Evolutionary conservation across 768 basidiomycete species (phyloP), one percentile per base, ranked within the genome.

Genomic region (Leucosporidium scottii): DNA sequence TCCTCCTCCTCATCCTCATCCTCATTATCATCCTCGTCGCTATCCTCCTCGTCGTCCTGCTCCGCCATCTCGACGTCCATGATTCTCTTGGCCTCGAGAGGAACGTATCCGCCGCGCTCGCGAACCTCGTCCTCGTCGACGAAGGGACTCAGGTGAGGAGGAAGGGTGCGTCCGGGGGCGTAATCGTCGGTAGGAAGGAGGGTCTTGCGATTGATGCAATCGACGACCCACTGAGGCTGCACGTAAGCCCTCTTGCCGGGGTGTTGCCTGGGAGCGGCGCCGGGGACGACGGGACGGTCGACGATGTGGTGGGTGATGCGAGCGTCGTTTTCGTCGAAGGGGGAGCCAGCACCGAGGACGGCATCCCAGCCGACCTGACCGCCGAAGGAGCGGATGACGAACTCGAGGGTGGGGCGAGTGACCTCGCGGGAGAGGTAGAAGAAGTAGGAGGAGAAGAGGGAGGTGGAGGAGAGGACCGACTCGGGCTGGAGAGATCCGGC

Each of bases 211-310:
- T 99, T 99, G 77, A 96, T 86, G 78, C 90, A 96, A 77, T 99
- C 96, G 47, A 91, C 90, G 39, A 96, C 84, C 96, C 96, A 98
- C 78, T 98, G 94, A 17, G 96, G 96, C 78, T 98, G 96, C 23
- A 98, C 84, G 78, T 89, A 91, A 76, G 90, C 91, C 75, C 92
- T 84, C 77, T 85, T 84, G 54, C 82, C 79, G 9, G 71, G 71
- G 70, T 69, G 78, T 64, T 62, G 62, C 30, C 30, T 31, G 27
- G 74, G 61, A n/a, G 75, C 73, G 3, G 73, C 69, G 27, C 64
- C 65, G 20, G 71, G 65, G 17, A 77, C 75, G 44, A 85, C 70
- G 2, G 96, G 94, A 54, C 96, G 84, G 77, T 99, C 96, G 74
- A 96, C 87, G 74, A 99, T 86, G 69, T 98, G 87, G 79, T 98